Conservation (phyloP, 1,284 basidiomycete genomes). For the Ustilago vetiveriae region DNA sequence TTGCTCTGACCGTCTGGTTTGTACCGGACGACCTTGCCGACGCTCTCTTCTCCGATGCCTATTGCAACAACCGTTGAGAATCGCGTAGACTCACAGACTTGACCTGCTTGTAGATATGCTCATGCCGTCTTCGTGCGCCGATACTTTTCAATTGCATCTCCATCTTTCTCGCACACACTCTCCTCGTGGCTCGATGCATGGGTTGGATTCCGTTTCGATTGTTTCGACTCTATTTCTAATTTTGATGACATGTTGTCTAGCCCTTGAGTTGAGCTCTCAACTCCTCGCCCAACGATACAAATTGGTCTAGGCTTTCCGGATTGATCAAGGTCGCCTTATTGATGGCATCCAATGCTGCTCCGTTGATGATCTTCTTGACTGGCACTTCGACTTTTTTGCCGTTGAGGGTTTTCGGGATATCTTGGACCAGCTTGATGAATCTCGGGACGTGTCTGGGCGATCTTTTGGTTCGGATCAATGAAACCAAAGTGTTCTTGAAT, state of each 20-base stretch:
- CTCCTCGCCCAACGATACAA: slow-evolving; percentile 72
- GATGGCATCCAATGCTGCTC: slow-evolving; percentile 76
- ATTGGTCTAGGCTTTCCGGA: slow-evolving; percentile 77
- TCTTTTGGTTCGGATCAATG: slow-evolving; percentile 74
- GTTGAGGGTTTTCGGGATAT: slow-evolving; percentile 83
- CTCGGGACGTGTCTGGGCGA: slow-evolving; percentile 69
- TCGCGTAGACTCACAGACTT: no score
- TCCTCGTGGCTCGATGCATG: no score
- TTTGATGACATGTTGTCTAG: no score
- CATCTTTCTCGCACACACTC: no score
- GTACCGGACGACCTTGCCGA: slow-evolving; percentile 45
- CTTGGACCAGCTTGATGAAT: slow-evolving; percentile 76
- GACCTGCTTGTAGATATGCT: no score
- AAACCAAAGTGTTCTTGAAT: slow-evolving; percentile 69
- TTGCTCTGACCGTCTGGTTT: slow-evolving; percentile 53
- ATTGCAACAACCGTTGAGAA: slow-evolving; percentile 18
- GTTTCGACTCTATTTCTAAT: background rate
- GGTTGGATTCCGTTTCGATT: no score
- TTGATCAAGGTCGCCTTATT: slow-evolving; percentile 82
- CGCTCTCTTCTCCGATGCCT: slow-evolving; percentile 31
- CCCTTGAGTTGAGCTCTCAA: slow-evolving; percentile 71
- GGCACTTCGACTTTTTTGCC: slow-evolving; percentile 85
- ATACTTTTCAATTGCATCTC: no score
- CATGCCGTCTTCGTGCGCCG: no score
- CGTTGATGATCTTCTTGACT: slow-evolving; percentile 84